Base-by-base conservation (phyloP, 1,139 yeast species). In the Protomyces inundatus region DNA sequence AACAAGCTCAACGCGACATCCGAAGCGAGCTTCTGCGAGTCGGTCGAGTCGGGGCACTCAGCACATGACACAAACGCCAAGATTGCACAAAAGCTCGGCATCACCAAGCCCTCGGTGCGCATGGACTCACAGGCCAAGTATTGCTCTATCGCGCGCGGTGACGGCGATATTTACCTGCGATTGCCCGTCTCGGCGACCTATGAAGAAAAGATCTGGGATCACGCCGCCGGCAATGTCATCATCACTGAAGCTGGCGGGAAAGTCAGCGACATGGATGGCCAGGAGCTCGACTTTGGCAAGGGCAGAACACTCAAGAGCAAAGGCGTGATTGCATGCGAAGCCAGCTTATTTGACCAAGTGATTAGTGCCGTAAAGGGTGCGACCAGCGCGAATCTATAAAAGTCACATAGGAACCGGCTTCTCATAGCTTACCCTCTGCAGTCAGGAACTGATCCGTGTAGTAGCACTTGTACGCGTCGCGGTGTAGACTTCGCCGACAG, bases 201-300 rank as follows among this genome's bases (percentile, higher is more conserved):
- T 74, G 83, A 89, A 71, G 99, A 93, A 74, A 93, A 95, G 77
- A 90, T 93, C 67, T 93, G 98, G 98, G 99, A 93, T 75, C 99
- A 93, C 74, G 98, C 98, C 33, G 96, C 97, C 1, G 99, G 98
- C 4, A 87, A 88, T 70, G 80, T 91, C 10, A 81, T 93, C 68
- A 85, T 95, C 53, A 80, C 83, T 45, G 98, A 95, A 75, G 88
- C 95, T 70, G 98, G 98, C 55, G 98, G 98, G 6, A 75, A 79
- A 62, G 98, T 93, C 35, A 85, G 95, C 12, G 98, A 93, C 73
- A 84, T 91, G 72, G 74, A 82, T 65, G 96, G 97, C 9, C 78
- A 79, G 42, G 76, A 77, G 34, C 81, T 93, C 68, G 84, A 93
- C 72, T 95, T 93, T 71, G 91, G 97, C n/a, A 79, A 80, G 54